Evolutionary conservation across 1,139 yeast species (phyloP).

Genomic region (Casaregolazyma suthepensis): DNA sequence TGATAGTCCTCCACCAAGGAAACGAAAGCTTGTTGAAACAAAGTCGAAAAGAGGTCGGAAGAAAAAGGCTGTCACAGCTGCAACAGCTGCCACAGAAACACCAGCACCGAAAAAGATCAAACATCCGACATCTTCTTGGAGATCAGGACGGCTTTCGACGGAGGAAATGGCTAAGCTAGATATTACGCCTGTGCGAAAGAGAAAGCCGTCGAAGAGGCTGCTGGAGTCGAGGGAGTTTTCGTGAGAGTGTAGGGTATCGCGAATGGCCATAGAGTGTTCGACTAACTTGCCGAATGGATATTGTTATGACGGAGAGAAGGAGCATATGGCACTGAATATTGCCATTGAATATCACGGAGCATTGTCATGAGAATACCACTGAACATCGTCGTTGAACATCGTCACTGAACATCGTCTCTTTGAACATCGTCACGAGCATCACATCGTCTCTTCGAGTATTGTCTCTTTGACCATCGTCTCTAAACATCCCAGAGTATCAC

Average conservation of each 20-base stretch:
- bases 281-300: too few relatives aligned
- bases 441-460: too few relatives aligned
- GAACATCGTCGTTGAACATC: too few relatives aligned
- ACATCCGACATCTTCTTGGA: not conserved
- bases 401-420: too few relatives aligned
- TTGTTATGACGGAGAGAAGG: too few relatives aligned
- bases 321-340: too few relatives aligned
- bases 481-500: not conserved
- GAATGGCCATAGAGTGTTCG: not conserved
- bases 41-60: not conserved
- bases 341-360: too few relatives aligned
- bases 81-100: too few relatives aligned
- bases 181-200: not conserved
- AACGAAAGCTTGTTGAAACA: slow-evolving; percentile 8
- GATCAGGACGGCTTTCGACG: slow-evolving; percentile 7
- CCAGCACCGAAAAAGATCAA: not conserved
- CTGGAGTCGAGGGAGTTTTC: slow-evolving; percentile 11
- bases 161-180: slow-evolving; percentile 6
- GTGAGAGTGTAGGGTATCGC: too few relatives aligned
- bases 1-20: not conserved
- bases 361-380: too few relatives aligned
- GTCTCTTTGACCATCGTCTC: too few relatives aligned
- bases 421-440: too few relatives aligned
- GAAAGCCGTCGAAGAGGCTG: slow-evolving; percentile 17
- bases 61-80: not conserved